phyloP scores from a whole-genome alignment of 805 yeast genomes.

The Metschnikowia arizonensis region DNA sequence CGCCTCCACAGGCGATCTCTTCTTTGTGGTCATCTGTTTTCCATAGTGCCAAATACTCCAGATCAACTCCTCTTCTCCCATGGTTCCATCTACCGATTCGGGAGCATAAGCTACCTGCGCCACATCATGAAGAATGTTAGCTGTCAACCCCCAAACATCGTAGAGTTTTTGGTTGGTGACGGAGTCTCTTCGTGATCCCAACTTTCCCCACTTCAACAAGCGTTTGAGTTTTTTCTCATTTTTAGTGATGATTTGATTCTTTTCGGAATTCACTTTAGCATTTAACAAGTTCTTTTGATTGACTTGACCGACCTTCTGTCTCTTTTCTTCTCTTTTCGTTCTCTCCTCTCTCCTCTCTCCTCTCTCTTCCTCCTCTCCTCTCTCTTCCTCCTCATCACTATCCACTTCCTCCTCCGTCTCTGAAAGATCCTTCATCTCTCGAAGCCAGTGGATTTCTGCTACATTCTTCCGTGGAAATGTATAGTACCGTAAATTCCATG shows the following conservation, averaged over 20 bases:
- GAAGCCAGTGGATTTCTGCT: conserved; percentile 61
- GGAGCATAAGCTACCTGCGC: conserved; percentile 47
- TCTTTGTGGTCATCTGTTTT: conserved; percentile 46
- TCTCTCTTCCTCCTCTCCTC: conserved; percentile 30
- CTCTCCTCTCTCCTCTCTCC: neutral
- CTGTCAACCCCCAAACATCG: conserved; percentile 82
- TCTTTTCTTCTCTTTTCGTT: conserved; percentile 5
- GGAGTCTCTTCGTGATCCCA: conserved; percentile 37
- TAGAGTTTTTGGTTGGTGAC: conserved; percentile 47
- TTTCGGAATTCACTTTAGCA: too few relatives aligned
- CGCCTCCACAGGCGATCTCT: conserved; percentile 52
- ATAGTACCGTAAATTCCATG: conserved; percentile 61
- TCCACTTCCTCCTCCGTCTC: conserved; percentile 45
- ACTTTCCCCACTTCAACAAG: conserved; percentile 34
- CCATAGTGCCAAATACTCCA: conserved; percentile 52
- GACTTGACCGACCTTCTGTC: neutral
- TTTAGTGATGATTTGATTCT: too few relatives aligned
- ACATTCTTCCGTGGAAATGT: conserved; percentile 53
- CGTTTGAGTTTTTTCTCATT: neutral
- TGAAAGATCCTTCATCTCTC: conserved; percentile 50
- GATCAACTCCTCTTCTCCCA: conserved; percentile 67
- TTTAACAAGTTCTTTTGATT: too few relatives aligned
- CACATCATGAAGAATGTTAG: conserved; percentile 70
- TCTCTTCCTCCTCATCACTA: conserved; percentile 11
- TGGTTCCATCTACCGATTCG: conserved; percentile 13